These are phyloP conservation scores for Sclerotinia sclerotiorum DNA, from an alignment of 2,329 filamentous ascomycete genomes.

Conservation along the genomic window DNA sequence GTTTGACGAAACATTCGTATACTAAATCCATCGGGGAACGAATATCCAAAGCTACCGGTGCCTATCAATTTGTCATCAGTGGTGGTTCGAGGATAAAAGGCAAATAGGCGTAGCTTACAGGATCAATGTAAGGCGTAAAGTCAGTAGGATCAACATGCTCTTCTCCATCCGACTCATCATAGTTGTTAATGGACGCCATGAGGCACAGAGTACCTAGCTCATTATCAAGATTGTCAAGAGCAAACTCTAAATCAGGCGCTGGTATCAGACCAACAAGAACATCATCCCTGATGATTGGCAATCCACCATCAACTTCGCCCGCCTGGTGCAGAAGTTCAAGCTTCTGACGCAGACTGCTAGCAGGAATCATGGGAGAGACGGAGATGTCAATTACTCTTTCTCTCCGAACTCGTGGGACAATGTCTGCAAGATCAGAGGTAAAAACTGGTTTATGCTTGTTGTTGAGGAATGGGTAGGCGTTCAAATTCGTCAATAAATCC, in stretches of 20 bases:
- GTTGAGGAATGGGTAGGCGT: constrained; percentile 95
- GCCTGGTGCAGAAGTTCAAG: constrained; percentile 78
- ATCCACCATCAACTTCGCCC: constrained; percentile 87
- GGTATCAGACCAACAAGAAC: constrained; percentile 88
- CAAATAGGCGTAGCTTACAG: constrained; percentile 51
- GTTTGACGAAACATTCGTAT: constrained; percentile 93
- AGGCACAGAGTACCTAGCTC: constrained; percentile 74
- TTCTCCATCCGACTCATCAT: constrained; percentile 62
- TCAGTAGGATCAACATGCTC: constrained; percentile 67
- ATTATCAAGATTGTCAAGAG: constrained; percentile 78
- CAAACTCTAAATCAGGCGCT: constrained; percentile 89
- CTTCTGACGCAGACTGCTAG: constrained; percentile 73
- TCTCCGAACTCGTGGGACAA: constrained; percentile 71
- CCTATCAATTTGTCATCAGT: constrained; percentile 46
- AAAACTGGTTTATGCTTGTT: constrained; percentile 93
- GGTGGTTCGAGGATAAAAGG: constrained; percentile 12
- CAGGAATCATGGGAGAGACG: constrained; percentile 74
- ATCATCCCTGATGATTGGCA: constrained; percentile 79
- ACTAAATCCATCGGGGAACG: constrained; percentile 90
- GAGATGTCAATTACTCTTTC: constrained; percentile 88
- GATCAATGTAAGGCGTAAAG: constrained; percentile 89
- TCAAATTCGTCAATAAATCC: constrained; percentile 94
- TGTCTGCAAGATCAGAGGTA: constrained; percentile 82
- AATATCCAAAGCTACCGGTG: constrained; percentile 85
- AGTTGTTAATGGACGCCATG: constrained; percentile 69